phyloP scores from a whole-genome alignment of 2,329 filamentous ascomycete species.

The Helminthosporium solani region DNA sequence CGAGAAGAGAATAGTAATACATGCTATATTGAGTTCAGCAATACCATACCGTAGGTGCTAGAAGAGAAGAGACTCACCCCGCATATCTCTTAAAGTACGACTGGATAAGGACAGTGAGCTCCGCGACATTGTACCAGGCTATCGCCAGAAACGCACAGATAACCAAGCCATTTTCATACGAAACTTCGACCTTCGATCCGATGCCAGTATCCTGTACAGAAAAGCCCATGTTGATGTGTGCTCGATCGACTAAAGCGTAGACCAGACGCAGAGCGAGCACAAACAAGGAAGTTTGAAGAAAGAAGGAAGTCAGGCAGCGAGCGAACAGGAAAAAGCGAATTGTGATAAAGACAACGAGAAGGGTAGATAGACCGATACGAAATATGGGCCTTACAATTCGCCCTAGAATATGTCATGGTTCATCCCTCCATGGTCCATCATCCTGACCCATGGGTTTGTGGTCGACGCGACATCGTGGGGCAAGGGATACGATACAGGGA shows the following conservation, averaged over 20 bases:
- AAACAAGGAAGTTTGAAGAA: neutral
- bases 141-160: slow-evolving; percentile 10
- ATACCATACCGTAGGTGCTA: neutral
- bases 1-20: slow-evolving; percentile 15
- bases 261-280: neutral
- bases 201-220: slow-evolving; percentile 9
- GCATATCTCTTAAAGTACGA: slow-evolving; percentile 14
- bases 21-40: neutral
- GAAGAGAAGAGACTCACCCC: neutral
- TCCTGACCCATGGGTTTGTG: no score
- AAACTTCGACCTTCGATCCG: slow-evolving; percentile 8
- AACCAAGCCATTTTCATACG: slow-evolving; percentile 6
- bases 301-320: neutral
- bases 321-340: neutral
- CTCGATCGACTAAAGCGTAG: neutral
- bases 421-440: no score
- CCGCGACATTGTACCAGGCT: slow-evolving; percentile 12
- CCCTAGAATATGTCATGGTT: no score
- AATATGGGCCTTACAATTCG: no score
- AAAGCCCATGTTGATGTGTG: neutral
- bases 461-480: no score
- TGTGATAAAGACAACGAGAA: no score
- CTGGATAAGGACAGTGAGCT: slow-evolving; percentile 14
- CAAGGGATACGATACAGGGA: no score
- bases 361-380: no score